phyloP scores from a whole-genome alignment of 2,329 filamentous ascomycete species.

The Coniosporium tulheliwenetii region DNA sequence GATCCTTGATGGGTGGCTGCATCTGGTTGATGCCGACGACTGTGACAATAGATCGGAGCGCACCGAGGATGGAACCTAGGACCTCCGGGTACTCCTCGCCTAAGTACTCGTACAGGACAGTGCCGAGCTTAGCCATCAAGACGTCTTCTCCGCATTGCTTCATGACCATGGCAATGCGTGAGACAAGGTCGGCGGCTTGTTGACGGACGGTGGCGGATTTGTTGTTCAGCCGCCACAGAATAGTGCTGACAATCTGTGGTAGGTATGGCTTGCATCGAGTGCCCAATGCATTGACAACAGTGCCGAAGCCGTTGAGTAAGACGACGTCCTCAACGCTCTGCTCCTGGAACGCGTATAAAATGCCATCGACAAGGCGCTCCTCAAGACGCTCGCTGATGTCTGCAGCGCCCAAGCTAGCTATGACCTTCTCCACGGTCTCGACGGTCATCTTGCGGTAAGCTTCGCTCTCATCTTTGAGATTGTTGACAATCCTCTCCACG shows the following conservation, averaged over 20 bases:
- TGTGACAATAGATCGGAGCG: constrained; percentile 87
- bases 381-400: constrained; percentile 88
- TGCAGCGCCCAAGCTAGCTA: constrained; percentile 81
- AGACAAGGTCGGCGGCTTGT: constrained; percentile 91
- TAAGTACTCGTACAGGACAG: constrained; percentile 93
- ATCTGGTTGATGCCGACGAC: constrained; percentile 96
- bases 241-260: constrained; percentile 91
- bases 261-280: constrained; percentile 92
- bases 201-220: constrained; percentile 94
- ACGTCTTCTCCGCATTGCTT: constrained; percentile 95
- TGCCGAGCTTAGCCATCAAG: constrained; percentile 84
- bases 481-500: constrained; percentile 79
- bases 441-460: constrained; percentile 98
- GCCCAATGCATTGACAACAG: constrained; percentile 88
- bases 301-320: constrained; percentile 94
- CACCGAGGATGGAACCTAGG: constrained; percentile 87
- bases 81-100: constrained; percentile 98
- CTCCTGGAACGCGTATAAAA: constrained; percentile 92
- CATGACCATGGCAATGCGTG: constrained; percentile 96
- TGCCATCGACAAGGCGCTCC: constrained; percentile 86
- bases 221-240: constrained; percentile 94
- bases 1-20: constrained; percentile 94
- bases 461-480: constrained; percentile 96
- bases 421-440: constrained; percentile 92
- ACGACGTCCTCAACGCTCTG: constrained; percentile 93